phyloP scores from a whole-genome alignment of 345 rosid genomes.

The Arabidopsis suecica region DNA sequence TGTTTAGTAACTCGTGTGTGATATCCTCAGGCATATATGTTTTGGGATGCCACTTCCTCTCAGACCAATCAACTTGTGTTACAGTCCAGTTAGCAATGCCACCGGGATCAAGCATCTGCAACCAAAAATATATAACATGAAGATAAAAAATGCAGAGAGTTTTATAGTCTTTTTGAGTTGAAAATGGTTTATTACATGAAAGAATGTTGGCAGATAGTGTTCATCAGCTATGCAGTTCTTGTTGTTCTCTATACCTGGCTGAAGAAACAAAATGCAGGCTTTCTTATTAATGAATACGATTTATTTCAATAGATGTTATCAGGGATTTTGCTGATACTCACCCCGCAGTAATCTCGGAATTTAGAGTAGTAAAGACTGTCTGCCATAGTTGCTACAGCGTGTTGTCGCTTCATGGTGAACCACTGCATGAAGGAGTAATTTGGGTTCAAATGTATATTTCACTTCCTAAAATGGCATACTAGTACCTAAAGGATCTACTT shows the following conservation, averaged over 20 bases:
- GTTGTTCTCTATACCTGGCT: conserved; percentile 95
- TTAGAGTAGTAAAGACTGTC: conserved; percentile 91
- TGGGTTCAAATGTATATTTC: not conserved
- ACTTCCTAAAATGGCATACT: conserved; percentile 2
- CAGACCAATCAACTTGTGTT: conserved; percentile 99
- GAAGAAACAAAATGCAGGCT: conserved; percentile 42
- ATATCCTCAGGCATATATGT: conserved; percentile 76
- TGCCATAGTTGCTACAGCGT: conserved; percentile 87
- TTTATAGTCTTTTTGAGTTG: not conserved
- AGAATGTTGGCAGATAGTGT: conserved; percentile 95
- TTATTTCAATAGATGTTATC: not conserved
- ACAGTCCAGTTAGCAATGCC: conserved; percentile 95
- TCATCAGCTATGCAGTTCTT: conserved; percentile 98
- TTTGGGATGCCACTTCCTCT: conserved; percentile 98
- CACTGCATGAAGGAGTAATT: conserved; percentile 62
- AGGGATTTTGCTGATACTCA: conserved; percentile 34
- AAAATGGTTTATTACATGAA: conserved; percentile 61
- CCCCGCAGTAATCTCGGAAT: conserved; percentile 95
- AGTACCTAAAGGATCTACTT: conserved; percentile 19
- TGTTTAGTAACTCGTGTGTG: conserved; percentile 65
- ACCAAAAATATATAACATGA: conserved; percentile 1
- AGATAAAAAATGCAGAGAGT: not conserved
- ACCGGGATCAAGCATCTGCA: conserved; percentile 85
- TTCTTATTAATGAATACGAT: conserved; percentile 17
- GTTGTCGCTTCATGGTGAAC: conserved; percentile 97